Base-by-base conservation (phyloP, 768 basidiomycete genomes). In the Rhizopogon rudus region DNA sequence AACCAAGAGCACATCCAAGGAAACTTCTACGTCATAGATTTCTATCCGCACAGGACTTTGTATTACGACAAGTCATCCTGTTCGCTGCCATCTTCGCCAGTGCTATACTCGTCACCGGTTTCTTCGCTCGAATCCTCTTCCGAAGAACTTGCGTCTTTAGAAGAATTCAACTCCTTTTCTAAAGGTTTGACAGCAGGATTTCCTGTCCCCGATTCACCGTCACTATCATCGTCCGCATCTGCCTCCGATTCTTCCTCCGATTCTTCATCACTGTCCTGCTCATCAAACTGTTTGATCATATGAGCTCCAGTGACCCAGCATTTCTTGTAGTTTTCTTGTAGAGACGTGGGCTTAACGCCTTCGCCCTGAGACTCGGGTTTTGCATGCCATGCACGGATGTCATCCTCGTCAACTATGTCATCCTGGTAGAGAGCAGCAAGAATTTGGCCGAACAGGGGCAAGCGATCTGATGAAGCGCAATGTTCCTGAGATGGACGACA, bases 381-480 rank as follows among this genome's bases (percentile, higher is more conserved):
- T 52, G 68, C 74, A 69, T 94, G 86, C 96, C 96, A 99, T 48
- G 74, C 77, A n/a, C 91, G 83, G 60, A 98, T 87, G 60, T 93
- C 87, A 50, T 92, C 88, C 63, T 94, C 93, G 48, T 91, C 90
- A 2, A 97, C 85, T 44, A 97, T 81, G 67, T 99, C 96, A n/a
- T 80, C 79, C 65, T 96, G 90, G 69, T 98, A 99, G 13, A 94
- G 75, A 3, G 87, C 86, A 31, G 87, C 87, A 22, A 98, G 81
- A 54, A 96, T 81, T 63, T 90, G 84, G 3, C 89, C 90, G 69
- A 97, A 98, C 55, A 93, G 75, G 16, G 82, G 76, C 62, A 83
- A 69, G 55, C 87, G 84, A 57, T 74, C 75, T 20, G 82, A 89
- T 9, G 61, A 77, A 49, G 85, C 82, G 56, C 87, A 91, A 65